Evolutionary conservation across 2,329 filamentous ascomycete species (phyloP).

Genomic region (Thelonectria olida): DNA sequence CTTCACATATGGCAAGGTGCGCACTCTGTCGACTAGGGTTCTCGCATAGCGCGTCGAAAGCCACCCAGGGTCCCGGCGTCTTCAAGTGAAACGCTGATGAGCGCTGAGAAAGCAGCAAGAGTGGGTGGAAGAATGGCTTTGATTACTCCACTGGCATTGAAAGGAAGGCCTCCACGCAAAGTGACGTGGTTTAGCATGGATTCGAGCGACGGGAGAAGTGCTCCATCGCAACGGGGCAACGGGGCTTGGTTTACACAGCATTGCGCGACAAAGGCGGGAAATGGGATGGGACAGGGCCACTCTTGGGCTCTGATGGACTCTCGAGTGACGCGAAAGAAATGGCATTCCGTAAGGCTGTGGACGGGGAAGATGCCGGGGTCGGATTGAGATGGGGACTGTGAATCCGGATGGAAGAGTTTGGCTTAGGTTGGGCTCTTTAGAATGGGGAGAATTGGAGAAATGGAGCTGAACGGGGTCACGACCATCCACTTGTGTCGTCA

Average conservation of each 20-base stretch:
- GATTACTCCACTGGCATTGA: not conserved
- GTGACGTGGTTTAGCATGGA: not conserved
- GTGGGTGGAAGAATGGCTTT: not conserved
- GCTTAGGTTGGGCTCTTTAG: not conserved
- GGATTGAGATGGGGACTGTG: not conserved
- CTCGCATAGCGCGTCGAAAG: not conserved
- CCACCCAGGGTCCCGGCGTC: not conserved
- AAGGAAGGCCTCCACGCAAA: not conserved
- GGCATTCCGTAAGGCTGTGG: not conserved
- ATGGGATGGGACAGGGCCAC: not conserved
- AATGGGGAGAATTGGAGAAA: not conserved
- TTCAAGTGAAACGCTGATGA: not conserved
- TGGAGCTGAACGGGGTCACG: not conserved
- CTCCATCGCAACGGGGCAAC: not conserved
- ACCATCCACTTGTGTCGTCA: not conserved
- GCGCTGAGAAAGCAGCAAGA: not conserved
- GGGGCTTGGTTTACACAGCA: not conserved
- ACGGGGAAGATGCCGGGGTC: not conserved
- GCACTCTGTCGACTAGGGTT: not conserved
- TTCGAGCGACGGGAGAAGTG: not conserved
- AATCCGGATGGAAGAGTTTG: not conserved
- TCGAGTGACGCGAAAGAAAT: not conserved
- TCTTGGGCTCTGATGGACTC: not conserved
- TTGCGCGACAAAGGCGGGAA: not conserved
- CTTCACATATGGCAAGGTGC: not conserved